These are phyloP conservation scores for Nannizziopsis barbatae DNA, from an alignment of 2,329 filamentous ascomycete genomes.

Conservation along the genomic window DNA sequence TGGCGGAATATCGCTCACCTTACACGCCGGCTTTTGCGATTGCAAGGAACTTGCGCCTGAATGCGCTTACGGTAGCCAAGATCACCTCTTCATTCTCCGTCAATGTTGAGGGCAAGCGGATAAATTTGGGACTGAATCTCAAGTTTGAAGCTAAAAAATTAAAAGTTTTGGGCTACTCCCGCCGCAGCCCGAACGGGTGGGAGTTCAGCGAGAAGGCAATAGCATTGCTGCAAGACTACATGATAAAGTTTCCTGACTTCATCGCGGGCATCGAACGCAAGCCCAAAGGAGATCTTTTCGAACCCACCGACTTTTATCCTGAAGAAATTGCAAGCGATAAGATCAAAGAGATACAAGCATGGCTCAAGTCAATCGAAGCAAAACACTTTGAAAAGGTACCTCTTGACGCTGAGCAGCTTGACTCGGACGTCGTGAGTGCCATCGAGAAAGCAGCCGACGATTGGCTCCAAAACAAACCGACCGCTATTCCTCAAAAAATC, in stretches of 20 bases:
- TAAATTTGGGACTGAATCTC: slow-evolving; percentile 88
- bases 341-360: slow-evolving; percentile 86
- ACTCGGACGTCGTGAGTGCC: slow-evolving; percentile 73
- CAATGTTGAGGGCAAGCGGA: slow-evolving; percentile 63
- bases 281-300: slow-evolving; percentile 71
- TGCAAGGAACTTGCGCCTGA: slow-evolving; percentile 66
- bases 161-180: slow-evolving; percentile 91
- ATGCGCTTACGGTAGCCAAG: slow-evolving; percentile 83
- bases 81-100: slow-evolving; percentile 91
- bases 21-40: slow-evolving; percentile 87
- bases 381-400: slow-evolving; percentile 94
- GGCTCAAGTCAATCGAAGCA: slow-evolving; percentile 83
- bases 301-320: slow-evolving; percentile 77
- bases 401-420: slow-evolving; percentile 88
- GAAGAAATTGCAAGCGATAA: slow-evolving; percentile 59
- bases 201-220: slow-evolving; percentile 85
- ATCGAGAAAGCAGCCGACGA: slow-evolving; percentile 68
- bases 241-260: slow-evolving; percentile 90
- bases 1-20: slow-evolving; percentile 57
- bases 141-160: slow-evolving; percentile 94
- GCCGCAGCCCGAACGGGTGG: slow-evolving; percentile 78
- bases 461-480: slow-evolving; percentile 42
- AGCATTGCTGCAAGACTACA: slow-evolving; percentile 71
- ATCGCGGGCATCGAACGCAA: slow-evolving; percentile 79
- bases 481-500: slow-evolving; percentile 55